A percentile compares a stretch with the other conserved stretches of the same genome.
phyloP scores from a whole-genome alignment of 2,329 filamentous ascomycete genomes.

The Neocucurbitaria cava region DNA sequence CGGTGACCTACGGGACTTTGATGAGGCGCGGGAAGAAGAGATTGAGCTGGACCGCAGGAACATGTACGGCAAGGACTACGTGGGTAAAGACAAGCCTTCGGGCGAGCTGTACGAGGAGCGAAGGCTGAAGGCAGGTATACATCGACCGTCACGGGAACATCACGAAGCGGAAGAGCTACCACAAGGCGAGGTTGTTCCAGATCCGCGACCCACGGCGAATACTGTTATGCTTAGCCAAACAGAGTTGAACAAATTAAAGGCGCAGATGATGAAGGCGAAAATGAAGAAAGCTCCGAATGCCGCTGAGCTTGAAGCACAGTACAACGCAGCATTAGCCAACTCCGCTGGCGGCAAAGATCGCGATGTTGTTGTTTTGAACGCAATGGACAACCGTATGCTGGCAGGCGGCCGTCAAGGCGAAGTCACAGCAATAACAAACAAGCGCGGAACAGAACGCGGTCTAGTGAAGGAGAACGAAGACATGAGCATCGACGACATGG shows the following conservation, averaged over 20 bases:
- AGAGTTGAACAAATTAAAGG: conserved; percentile 84
- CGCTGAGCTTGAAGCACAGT: conserved; percentile 79
- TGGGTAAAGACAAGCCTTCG: conserved; percentile 83
- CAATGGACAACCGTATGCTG: conserved; percentile 89
- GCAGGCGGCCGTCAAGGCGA: conserved; percentile 78
- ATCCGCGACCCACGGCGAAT: conserved; percentile 57
- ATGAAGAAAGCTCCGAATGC: conserved; percentile 78
- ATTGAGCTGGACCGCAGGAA: conserved; percentile 84
- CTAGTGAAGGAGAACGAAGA: conserved; percentile 90
- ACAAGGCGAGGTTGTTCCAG: conserved; percentile 66
- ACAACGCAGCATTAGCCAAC: conserved; percentile 74
- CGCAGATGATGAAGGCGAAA: conserved; percentile 95
- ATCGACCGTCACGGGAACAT: conserved; percentile 38
- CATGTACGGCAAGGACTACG: conserved; percentile 84
- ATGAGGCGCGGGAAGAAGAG: conserved; percentile 91
- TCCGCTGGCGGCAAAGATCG: conserved; percentile 65
- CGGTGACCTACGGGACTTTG: conserved; percentile 82
- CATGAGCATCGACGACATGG: conserved; percentile 97
- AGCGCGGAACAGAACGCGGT: conserved; percentile 83
- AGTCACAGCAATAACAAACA: conserved; percentile 78
- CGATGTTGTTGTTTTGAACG: conserved; percentile 79
- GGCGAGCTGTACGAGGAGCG: conserved; percentile 86
- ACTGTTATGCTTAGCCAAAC: conserved; percentile 73
- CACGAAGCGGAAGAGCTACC: conserved; percentile 42
- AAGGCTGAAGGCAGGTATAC: conserved; percentile 64